phyloP scores from a whole-genome alignment of 257 asterid genomes.

The Anisodus tanguticus region DNA sequence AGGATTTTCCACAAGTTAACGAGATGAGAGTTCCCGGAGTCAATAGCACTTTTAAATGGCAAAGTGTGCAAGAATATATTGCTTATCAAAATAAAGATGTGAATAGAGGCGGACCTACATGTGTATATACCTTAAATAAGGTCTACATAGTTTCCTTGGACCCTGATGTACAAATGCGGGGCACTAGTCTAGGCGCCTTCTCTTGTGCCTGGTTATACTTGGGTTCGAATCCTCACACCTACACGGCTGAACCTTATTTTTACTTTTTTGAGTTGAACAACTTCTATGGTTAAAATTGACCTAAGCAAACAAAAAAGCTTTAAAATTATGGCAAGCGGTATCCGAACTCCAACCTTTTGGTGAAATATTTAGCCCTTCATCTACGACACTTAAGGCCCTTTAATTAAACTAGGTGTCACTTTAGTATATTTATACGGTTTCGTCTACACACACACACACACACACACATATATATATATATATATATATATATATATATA shows the following conservation, averaged over 20 bases:
- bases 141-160: background rate
- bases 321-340: background rate
- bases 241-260: background rate
- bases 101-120: background rate
- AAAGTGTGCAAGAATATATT: background rate
- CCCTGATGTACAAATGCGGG: background rate
- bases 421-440: background rate
- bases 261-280: background rate
- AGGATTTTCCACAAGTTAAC: background rate
- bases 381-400: background rate
- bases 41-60: background rate
- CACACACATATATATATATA: no score
- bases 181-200: background rate
- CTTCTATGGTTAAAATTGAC: background rate
- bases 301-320: background rate
- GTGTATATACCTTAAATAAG: background rate
- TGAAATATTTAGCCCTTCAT: background rate
- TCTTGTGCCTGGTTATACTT: background rate
- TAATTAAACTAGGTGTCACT: background rate
- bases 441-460: background rate
- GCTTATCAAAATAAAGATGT: background rate
- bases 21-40: background rate
- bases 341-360: background rate
- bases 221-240: slow-evolving; percentile 13
- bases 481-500: no score